Evolutionary conservation across 495 filamentous ascomycete species (phyloP), one percentile per base, ranked within the genome.

Genomic region (Penicillium paradoxum): DNA sequence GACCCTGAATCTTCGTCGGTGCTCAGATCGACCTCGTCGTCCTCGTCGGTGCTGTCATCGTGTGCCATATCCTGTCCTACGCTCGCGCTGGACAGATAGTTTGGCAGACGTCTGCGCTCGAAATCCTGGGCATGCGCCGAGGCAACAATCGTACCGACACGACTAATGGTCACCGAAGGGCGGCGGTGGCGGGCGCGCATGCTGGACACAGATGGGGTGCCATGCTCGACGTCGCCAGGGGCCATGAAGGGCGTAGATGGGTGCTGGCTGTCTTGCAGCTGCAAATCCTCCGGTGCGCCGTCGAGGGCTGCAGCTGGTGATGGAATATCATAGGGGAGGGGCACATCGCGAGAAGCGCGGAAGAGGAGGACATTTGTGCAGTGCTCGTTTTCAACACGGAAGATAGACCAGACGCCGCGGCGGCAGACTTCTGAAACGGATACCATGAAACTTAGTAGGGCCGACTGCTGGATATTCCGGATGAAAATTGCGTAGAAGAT

Each of bases 311-410:
- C 51, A 2, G 57, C 53, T 25, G 73, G 58, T 2, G 65, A 51
- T 30, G 75, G 66, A n/a, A 91, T 53, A 2, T 81, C 69, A 62
- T 95, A 96, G 0, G 91, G 91, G 1, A 96, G 74, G 0, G 88
- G 87, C 1, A 90, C 75, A 60, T 96, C 90, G 15, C 91, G 74
- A 3, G 80, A 85, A 5, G 91, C 91, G 33, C 91, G 87, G 77
- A 91, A 91, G 53, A 86, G 80, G 27, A 83, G 80, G 17, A 96
- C 90, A 59, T 95, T 95, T 7, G 82, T 83, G 69, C 89, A 93
- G 66, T 97, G 91, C 56, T 98, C 93, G 63, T 98, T 98, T 68
- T 98, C 93, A 34, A 98, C 90, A 24, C 93, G 89, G 61, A 97
- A 89, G 9, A 97, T 72, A 1, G 84, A 82, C 93, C 93, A 98